phyloP scores from a whole-genome alignment of 331 rosid genomes.

The Saraca asoca region DNA sequence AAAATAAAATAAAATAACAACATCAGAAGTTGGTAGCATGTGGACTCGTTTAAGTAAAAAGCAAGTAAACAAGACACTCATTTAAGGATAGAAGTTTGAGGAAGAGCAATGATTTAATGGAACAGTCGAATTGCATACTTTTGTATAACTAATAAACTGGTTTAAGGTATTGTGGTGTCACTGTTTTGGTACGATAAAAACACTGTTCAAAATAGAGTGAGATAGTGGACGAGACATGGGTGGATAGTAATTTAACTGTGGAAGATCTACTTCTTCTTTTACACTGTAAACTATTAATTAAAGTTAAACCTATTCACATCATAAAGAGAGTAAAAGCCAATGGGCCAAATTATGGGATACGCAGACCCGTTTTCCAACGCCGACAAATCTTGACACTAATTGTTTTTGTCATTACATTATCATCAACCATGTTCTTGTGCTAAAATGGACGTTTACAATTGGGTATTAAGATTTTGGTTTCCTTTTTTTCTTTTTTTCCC shows the following conservation, averaged over 20 bases:
- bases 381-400: conserved; percentile 16
- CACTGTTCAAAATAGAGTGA: conserved; percentile 23
- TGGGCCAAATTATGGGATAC: background rate
- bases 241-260: background rate
- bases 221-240: conserved; percentile 7
- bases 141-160: conserved; percentile 22
- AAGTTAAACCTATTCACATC: background rate
- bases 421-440: background rate
- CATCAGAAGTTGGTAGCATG: background rate
- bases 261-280: background rate
- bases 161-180: conserved; percentile 18
- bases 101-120: conserved; percentile 49
- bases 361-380: background rate
- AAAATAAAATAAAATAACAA: too few species aligned
- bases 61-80: conserved; percentile 45
- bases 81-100: conserved; percentile 28
- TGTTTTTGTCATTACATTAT: background rate
- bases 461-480: too few species aligned
- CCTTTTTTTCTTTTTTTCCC: too few species aligned
- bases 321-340: background rate
- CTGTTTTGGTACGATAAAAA: conserved; percentile 29
- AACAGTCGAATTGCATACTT: conserved; percentile 66
- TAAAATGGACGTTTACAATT: background rate
- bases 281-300: background rate
- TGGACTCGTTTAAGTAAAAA: conserved; percentile 28